Percentiles rank a stretch among this genome's conserved stretches.
phyloP scores from a whole-genome alignment of 495 filamentous ascomycete species.

The Apiosordaria backusii region DNA sequence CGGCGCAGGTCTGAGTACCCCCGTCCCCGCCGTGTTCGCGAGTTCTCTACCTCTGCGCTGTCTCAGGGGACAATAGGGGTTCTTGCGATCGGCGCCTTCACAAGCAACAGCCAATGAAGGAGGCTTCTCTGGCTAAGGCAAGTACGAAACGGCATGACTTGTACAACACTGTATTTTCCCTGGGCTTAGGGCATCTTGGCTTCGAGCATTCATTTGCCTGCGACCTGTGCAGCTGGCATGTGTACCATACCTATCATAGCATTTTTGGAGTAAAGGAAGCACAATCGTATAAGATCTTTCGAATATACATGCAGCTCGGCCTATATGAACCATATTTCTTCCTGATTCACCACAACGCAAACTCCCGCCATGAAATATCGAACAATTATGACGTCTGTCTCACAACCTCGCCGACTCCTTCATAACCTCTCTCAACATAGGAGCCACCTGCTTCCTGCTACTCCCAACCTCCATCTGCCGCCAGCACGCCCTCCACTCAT shows the following conservation, averaged over 20 bases:
- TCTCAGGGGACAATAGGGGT: neutral
- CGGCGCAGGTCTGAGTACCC: neutral
- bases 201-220: too few relatives aligned
- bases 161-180: too few relatives aligned
- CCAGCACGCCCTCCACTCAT: conserved; percentile 56
- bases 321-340: too few relatives aligned
- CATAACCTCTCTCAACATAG: conserved; percentile 68
- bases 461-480: conserved; percentile 60
- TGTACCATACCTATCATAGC: too few relatives aligned
- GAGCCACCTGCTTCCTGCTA: conserved; percentile 88
- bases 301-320: too few relatives aligned
- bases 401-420: conserved; percentile 33
- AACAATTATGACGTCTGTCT: conserved; percentile 3
- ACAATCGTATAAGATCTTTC: too few relatives aligned
- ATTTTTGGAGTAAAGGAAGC: too few relatives aligned
- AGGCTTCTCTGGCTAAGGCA: neutral
- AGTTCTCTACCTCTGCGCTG: neutral
- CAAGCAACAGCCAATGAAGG: neutral
- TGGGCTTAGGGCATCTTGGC: too few relatives aligned
- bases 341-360: too few relatives aligned
- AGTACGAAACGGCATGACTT: neutral
- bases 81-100: neutral
- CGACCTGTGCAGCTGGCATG: too few relatives aligned
- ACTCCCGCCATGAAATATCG: neutral
- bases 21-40: neutral